Conservation (phyloP, 768 basidiomycete species). For the Serpula lacrymans region DNA sequence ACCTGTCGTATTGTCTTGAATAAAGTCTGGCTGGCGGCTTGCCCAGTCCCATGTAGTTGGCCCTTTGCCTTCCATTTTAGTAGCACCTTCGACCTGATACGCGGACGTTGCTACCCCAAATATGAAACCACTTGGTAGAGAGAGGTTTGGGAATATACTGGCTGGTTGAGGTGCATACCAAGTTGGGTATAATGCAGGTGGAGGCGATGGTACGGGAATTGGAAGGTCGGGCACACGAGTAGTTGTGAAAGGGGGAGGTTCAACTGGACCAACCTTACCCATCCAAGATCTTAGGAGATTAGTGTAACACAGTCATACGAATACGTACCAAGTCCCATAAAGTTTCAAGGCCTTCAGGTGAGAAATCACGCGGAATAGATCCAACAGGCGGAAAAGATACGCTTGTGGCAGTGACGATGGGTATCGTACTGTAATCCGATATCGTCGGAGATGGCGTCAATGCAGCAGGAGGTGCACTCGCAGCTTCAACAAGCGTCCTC, state of each 20-base stretch:
- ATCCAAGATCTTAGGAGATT: background rate
- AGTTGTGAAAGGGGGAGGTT: slow-evolving; percentile 44
- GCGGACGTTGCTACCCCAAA: slow-evolving; percentile 53
- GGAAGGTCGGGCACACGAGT: slow-evolving; percentile 36
- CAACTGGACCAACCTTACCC: slow-evolving; percentile 39
- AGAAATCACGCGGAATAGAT: slow-evolving; percentile 38
- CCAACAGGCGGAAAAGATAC: slow-evolving; percentile 38
- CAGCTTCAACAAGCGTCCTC: background rate
- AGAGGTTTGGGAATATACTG: slow-evolving; percentile 40
- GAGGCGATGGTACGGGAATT: slow-evolving; percentile 39
- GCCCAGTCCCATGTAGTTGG: slow-evolving; percentile 48
- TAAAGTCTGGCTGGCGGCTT: slow-evolving; percentile 38
- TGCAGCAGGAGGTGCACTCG: background rate
- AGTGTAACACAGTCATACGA: background rate
- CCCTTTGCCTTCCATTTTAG: slow-evolving; percentile 46
- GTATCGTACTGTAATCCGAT: background rate
- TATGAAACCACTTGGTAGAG: slow-evolving; percentile 44
- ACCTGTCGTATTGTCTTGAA: slow-evolving; percentile 45
- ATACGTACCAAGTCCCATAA: slow-evolving; percentile 41
- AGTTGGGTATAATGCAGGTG: slow-evolving; percentile 42
- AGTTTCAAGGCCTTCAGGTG: slow-evolving; percentile 32
- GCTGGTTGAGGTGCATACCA: slow-evolving; percentile 45
- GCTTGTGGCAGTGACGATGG: too few relatives aligned
- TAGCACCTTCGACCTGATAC: slow-evolving; percentile 53
- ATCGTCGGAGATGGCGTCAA: background rate